Evolutionary conservation across 345 rosid genomes (phyloP), one percentile per base, ranked within the genome.

Genomic region (Eutrema japonicum): DNA sequence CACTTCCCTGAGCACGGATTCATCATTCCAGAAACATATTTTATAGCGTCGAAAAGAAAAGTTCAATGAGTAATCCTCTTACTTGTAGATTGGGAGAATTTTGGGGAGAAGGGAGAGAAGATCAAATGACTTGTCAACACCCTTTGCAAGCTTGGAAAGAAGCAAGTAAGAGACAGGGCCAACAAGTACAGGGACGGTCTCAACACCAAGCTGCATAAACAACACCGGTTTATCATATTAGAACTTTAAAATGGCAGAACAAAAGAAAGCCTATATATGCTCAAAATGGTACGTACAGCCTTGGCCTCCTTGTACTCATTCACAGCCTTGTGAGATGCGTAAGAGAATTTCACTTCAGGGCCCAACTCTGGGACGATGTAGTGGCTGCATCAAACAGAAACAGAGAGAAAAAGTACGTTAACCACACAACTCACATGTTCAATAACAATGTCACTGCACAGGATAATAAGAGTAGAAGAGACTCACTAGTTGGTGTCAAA

Each of bases 401-500:
- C 18, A 55, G 65, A 53, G 37, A 16, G 35, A 32, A 32, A 26
- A 18, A 11, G 10, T 12, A 48, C 1, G 32, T 33, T 69, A 65
- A 54, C 40, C 33, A 43, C 56, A 33, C 5, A 47, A 22, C 2
- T 36, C 42, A 37, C 2, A 64, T 57, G 49, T 10, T 45, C 3
- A 11, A 27, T 6, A 64, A 58, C 7, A 68, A 49, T 3, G 8
- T 57, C 57, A 66, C 4, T 3, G 5, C 2, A 36, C 0, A 43
- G 51, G 56, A 42, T 2, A 46, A 11, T 30, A 62, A 35, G 64
- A 42, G 69, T n/a, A 53, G 45, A 7, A 3, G 29, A 64, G 60
- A 94, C 98, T 88, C 80, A 94, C 98, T 94, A 94, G 91, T 94
- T 94, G 85, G 98, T 94, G 85, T 94, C 98, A 65, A 94, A 91